Evolutionary conservation across 352 stramenopile genomes (phyloP), one percentile per base, ranked within the genome.

Genomic region (Thraustochytrium sp.): DNA sequence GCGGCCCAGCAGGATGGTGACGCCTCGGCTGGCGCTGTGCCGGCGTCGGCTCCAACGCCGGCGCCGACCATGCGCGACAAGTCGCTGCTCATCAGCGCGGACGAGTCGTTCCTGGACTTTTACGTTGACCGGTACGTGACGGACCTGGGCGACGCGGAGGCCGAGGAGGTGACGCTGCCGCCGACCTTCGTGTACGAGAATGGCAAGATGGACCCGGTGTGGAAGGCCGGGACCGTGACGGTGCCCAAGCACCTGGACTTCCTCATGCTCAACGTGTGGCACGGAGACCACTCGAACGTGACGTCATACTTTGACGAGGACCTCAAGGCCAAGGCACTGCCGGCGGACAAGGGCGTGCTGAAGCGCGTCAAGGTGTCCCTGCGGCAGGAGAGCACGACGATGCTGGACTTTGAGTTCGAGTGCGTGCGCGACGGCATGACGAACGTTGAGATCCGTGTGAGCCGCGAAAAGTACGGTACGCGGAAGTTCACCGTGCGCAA

Each of bases 271-370:
- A 51, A 80, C 42, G 8, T 80, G 21, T 80, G 68, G 68, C 68
- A 80, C 31, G 68, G 68, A 16, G 34, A 61, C 23, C 31, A 46
- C 49, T 13, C 2, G 8, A 51, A 80, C 53, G 48, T 80, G 34
- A 80, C 31, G 36, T 53, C 68, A 21, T 80, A 65, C 68, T 80
- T 80, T 80, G 68, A 80, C 31, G 34, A 80, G 31, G 68, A 61
- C n/a, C 11, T 80, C 37, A 64, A 80, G 51, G 53, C 40, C 2
- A 64, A 65, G 31, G 68, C 51, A 11, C 8, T 18, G 23, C 18
- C 53, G 9, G 31, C 11, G 34, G 16, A 80, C 29, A 80, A 61
- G 31, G 51, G 46, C 49, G 53, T 80, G 9, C 5, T 80, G 21
- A 36, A 5, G 9, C 68, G 2, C 34, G 68, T 80, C 29, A 80